These are phyloP conservation scores for Piloderma croceum DNA, from an alignment of 768 basidiomycete species.

Conservation along the genomic window DNA sequence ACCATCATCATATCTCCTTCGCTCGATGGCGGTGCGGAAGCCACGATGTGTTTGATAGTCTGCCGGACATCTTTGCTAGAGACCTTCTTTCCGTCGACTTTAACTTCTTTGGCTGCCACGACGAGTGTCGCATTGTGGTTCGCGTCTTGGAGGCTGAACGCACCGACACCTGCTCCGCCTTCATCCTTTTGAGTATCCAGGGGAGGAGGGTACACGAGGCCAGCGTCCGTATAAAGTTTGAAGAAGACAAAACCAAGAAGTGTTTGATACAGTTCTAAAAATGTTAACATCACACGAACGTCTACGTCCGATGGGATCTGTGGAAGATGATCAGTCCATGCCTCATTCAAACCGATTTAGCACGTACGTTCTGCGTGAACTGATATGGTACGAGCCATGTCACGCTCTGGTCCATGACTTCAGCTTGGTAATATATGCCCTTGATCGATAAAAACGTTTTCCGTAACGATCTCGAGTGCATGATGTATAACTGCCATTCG, in stretches of 20 bases:
- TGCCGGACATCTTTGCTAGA: slow-evolving; percentile 51
- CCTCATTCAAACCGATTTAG: neutral
- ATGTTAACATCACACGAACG: slow-evolving; percentile 95
- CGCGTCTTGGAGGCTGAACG: slow-evolving; percentile 68
- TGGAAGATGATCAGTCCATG: slow-evolving; percentile 8
- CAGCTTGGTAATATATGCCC: slow-evolving; percentile 96
- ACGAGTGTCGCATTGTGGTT: slow-evolving; percentile 14
- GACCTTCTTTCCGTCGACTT: slow-evolving; percentile 38
- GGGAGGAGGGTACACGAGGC: slow-evolving; percentile 92
- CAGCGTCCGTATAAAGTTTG: slow-evolving; percentile 95
- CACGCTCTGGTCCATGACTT: slow-evolving; percentile 86
- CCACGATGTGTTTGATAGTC: slow-evolving; percentile 42
- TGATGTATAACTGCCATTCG: slow-evolving; percentile 96
- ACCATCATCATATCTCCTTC: slow-evolving; percentile 37
- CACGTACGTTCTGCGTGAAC: slow-evolving; percentile 86
- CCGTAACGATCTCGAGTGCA: slow-evolving; percentile 77
- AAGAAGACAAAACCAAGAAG: slow-evolving; percentile 93
- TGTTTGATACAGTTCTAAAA: slow-evolving; percentile 96
- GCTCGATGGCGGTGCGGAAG: slow-evolving; percentile 15
- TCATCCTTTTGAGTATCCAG: slow-evolving; percentile 81
- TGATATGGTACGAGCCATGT: slow-evolving; percentile 98
- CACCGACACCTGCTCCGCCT: slow-evolving; percentile 80
- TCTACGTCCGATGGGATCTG: slow-evolving; percentile 95
- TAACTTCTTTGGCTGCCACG: slow-evolving; percentile 26
- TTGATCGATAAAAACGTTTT: slow-evolving; percentile 97